Evolutionary conservation across 805 yeast genomes (phyloP), one percentile per base, ranked within the genome.

Genomic region (Teunomyces atbi): DNA sequence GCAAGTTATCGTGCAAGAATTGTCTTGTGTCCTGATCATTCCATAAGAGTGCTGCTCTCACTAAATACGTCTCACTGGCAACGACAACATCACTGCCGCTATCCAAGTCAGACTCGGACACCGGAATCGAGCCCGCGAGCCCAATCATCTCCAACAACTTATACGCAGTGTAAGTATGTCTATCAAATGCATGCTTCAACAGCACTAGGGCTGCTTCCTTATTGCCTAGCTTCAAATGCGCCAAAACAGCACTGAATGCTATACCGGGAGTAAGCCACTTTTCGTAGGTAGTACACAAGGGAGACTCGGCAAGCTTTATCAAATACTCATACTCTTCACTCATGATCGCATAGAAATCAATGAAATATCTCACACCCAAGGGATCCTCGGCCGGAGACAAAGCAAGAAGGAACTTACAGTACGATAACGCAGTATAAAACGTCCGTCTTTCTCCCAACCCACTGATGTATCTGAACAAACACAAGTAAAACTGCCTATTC

Each of bases 301-400:
- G 78, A 1, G 87, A 79, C 10, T 77, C 66, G 1, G 74, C 75
- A 28, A 88, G 65, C 15, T 80, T 77, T 10, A 82, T 70, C 53
- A 89, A 59, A 62, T 80, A 89, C 47, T 79, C 70, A 57, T 76
- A 81, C 50, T 88, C 88, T 27, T 76, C 82, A 30, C 87, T 72
- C 65, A 81, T 68, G 3, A 87, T 67, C 3, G 92, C 83, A 58
- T 86, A 89, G 58, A 78, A 83, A 60, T 90, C 96, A 54, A 90
- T 82, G 61, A 89, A 86, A 58, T 84, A 84, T 51, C 96, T 75
- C 10, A 85, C 89, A 18, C 96, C 96, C 44, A 84, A 69, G 1
- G 96, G 96, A 68, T 90, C 96, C 46, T 84, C 87, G 2, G 82
- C 75, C 1, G 96, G 96, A 29, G 80, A 73, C 26, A 90, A 66